Percentiles rank a stretch among this genome's conserved stretches.
Evolutionary conservation across 805 yeast genomes (phyloP).

Genomic region (Metschnikowia lachancei): DNA sequence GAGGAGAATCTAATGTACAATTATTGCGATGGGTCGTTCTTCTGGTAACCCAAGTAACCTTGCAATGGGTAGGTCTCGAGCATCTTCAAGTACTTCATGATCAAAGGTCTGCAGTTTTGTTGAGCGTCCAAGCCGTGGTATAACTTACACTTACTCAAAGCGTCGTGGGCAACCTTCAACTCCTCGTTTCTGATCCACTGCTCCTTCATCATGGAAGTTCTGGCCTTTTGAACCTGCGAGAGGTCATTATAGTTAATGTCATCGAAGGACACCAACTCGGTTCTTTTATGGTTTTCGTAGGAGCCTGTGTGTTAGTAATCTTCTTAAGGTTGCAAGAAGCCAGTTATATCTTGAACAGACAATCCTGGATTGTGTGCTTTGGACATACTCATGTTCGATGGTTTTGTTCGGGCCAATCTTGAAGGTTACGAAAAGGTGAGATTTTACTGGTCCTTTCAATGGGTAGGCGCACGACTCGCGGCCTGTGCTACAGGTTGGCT

Average conservation of each 20-base stretch:
- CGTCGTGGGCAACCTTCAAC: constrained; percentile 65
- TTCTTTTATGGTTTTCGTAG: constrained; percentile 47
- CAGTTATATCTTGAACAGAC: not conserved
- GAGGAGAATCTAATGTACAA: constrained; percentile 6
- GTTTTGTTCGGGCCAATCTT: not conserved
- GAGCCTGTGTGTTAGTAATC: constrained; percentile 22
- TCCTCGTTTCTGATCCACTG: constrained; percentile 73
- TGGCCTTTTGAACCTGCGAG: constrained; percentile 64
- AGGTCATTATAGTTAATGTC: constrained; percentile 73
- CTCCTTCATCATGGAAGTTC: constrained; percentile 72
- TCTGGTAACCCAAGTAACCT: constrained; percentile 83
- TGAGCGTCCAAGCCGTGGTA: constrained; percentile 47
- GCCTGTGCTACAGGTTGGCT: not conserved
- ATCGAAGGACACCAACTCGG: constrained; percentile 78
- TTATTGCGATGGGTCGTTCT: constrained; percentile 79
- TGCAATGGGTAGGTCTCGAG: constrained; percentile 63
- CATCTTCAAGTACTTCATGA: constrained; percentile 75
- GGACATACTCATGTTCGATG: constrained; percentile 9
- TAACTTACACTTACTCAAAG: constrained; percentile 74
- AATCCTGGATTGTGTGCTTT: not conserved
- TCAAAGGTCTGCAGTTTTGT: constrained; percentile 78
- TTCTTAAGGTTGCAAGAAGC: no score
- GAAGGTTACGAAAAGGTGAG: constrained; percentile 27
- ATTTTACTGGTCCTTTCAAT: constrained; percentile 29
- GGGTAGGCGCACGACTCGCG: constrained; percentile 21